Base-by-base conservation (phyloP, 176 grass and related monocot genomes). In the Puccinellia tenuiflora region DNA sequence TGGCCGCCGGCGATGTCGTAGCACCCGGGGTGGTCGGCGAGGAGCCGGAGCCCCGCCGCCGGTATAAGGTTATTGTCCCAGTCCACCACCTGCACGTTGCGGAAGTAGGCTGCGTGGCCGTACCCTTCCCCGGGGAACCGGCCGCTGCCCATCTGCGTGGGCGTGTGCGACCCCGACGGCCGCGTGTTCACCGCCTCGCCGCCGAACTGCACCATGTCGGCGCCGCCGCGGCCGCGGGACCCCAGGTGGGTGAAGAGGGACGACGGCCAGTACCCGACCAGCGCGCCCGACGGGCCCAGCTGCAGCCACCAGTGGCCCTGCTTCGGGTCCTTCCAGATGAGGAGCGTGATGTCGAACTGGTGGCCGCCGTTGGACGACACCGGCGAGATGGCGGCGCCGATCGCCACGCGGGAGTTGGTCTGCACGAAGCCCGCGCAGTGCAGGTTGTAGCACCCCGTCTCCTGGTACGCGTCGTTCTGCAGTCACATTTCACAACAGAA, bases 381-480 rank as follows among this genome's bases (percentile, higher is more conserved):
- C 1, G 92, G 92, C 40, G 86, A 80, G 83, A 98, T 93, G 52
- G 95, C 92, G 28, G 92, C 95, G 28, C 95, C 95, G 33, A 93
- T 65, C 8, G 88, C 95, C 18, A 98, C 66, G 34, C 85, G 88
- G 75, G 35, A 80, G 54, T 88, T 98, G 2, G 88, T 98, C 81
- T 98, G 95, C 35, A 98, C 84, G 76, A 98, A 98, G 7, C 95
- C 95, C 1, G 95, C 89, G 66, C 95, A 98, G 28, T 83, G 84
- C 16, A 94, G 92, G 79, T 98, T 98, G 87, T 98, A 98, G 79
- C 95, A 98, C 0, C 95, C 95, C 6, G 92, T 98, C 81, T 88
- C 88, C 84, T 81, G 90, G 85, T 98, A 98, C 53, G 95, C 95
- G 61, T 98, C 95, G 5, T 57, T 94, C 94, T 97, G 86, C 86